Percentiles rank a stretch among this genome's conserved stretches.
phyloP scores from a whole-genome alignment of 306 rosid genomes.

The Calophaca sinica region DNA sequence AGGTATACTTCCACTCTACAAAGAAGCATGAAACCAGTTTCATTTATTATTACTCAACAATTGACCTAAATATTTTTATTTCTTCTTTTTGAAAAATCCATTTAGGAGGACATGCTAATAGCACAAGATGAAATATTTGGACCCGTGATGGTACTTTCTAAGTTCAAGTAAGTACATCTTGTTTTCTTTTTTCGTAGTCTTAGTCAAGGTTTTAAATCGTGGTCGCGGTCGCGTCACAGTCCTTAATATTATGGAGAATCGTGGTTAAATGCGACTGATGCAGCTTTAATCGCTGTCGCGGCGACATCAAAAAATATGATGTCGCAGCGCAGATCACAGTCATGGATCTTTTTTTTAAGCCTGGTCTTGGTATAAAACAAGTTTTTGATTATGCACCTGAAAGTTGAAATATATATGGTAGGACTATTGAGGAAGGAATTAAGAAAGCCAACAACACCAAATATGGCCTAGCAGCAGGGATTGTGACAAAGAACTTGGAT shows the following conservation, averaged over 20 bases:
- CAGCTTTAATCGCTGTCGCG: too few relatives aligned
- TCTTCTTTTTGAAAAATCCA: neutral
- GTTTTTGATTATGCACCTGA: neutral
- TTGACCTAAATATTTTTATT: neutral
- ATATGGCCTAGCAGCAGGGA: slow-evolving; percentile 88
- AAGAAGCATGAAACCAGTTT: slow-evolving; percentile 10
- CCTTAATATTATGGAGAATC: too few relatives aligned
- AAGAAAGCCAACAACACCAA: slow-evolving; percentile 72
- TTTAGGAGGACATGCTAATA: slow-evolving; percentile 80
- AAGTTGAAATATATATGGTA: slow-evolving; percentile 40
- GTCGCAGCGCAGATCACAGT: too few relatives aligned
- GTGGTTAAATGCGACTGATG: too few relatives aligned
- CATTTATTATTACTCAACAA: neutral
- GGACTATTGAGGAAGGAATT: slow-evolving; percentile 81
- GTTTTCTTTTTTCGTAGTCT: too few relatives aligned
- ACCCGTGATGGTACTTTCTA: slow-evolving; percentile 77
- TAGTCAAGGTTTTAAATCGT: too few relatives aligned
- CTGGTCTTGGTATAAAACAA: neutral
- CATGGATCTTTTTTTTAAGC: too few relatives aligned
- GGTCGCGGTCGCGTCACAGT: too few relatives aligned
- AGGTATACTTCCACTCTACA: slow-evolving; percentile 53
- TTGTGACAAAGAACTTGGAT: slow-evolving; percentile 73
- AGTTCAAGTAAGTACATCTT: slow-evolving; percentile 72
- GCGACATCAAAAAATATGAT: too few relatives aligned
- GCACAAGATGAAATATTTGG: slow-evolving; percentile 87